Conservation (phyloP, 2,329 filamentous ascomycete species). For the Fusarium oligoseptatum region DNA sequence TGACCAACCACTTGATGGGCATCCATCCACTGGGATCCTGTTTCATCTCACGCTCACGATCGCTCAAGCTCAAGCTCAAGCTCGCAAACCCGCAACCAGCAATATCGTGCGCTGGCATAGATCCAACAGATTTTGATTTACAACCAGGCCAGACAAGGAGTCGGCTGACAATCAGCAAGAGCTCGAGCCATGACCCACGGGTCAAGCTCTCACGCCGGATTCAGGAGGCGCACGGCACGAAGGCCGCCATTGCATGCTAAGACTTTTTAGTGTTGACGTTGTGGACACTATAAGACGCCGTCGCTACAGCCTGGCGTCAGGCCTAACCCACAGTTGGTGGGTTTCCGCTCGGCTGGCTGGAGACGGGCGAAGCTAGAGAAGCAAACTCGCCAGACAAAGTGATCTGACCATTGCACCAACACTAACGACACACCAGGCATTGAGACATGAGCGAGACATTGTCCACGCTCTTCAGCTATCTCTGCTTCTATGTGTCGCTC, state of each 20-base stretch:
- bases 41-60: conserved; percentile 1
- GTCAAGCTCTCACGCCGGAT: background rate
- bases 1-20: background rate
- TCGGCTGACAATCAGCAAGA: background rate
- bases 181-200: conserved; percentile 2
- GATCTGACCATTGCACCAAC: conserved; percentile 22
- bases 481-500: conserved; percentile 1
- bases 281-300: conserved; percentile 12
- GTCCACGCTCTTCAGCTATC: background rate
- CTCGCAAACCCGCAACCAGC: background rate
- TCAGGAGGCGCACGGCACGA: conserved; percentile 23
- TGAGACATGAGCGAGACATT: background rate
- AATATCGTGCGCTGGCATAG: background rate
- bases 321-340: conserved; percentile 4
- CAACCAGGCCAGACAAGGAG: background rate
- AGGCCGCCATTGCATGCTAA: conserved; percentile 21
- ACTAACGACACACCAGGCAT: conserved; percentile 17
- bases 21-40: background rate
- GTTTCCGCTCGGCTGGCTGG: conserved; percentile 11
- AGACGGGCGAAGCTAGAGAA: conserved; percentile 16
- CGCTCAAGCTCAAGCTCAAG: background rate
- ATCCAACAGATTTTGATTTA: background rate
- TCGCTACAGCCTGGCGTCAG: conserved; percentile 12
- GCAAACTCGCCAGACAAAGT: conserved; percentile 25
- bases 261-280: background rate